Conservation (phyloP, 1,139 yeast species). For the Saccharomycopsis crataegensis region DNA sequence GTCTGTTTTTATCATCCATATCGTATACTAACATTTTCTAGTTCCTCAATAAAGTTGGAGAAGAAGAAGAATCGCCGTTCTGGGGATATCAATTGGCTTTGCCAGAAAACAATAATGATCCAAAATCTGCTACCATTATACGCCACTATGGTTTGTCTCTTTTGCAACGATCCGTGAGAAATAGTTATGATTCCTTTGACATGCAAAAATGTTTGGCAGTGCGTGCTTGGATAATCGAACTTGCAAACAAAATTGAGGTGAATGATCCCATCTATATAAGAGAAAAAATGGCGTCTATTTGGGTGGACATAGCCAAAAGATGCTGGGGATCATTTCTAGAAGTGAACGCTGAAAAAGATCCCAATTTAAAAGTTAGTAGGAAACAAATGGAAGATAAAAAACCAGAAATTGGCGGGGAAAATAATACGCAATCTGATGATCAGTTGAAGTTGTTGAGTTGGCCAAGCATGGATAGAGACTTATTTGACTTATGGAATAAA, state of each 20-base stretch:
- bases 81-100: conserved; percentile 90
- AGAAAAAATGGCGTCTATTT: conserved; percentile 80
- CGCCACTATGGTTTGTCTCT: conserved; percentile 87
- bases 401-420: not conserved
- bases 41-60: conserved; percentile 69
- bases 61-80: conserved; percentile 74
- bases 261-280: conserved; percentile 83
- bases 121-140: conserved; percentile 59
- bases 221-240: conserved; percentile 77
- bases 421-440: not conserved
- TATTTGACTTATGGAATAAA: conserved; percentile 67
- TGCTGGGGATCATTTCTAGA: conserved; percentile 68
- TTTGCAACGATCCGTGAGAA: conserved; percentile 61
- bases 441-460: conserved; percentile 54
- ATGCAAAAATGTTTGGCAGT: conserved; percentile 61
- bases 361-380: not conserved
- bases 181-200: conserved; percentile 48
- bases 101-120: conserved; percentile 54
- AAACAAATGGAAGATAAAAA: not conserved
- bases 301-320: conserved; percentile 92
- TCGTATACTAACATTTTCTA: not conserved
- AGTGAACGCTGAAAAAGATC: conserved; percentile 22
- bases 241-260: conserved; percentile 51
- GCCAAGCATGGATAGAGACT: conserved; percentile 77
- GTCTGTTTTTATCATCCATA: not conserved